A percentile compares a stretch with the other conserved stretches of the same genome.
phyloP scores from a whole-genome alignment of 2,329 filamentous ascomycete genomes.

The Cordyceps farinosa region DNA sequence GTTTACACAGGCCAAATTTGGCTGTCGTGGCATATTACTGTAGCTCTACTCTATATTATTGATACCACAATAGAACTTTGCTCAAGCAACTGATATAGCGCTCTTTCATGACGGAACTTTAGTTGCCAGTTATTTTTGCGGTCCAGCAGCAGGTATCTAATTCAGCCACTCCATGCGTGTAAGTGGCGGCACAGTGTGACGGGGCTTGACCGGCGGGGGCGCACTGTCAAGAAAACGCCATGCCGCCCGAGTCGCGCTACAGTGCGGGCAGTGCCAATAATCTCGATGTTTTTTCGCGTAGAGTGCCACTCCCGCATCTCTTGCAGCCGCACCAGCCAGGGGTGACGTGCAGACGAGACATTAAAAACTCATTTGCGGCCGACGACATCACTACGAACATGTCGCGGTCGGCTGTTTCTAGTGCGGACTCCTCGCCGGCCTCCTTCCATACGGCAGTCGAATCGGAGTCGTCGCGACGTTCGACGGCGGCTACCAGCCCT shows the following conservation, averaged over 20 bases:
- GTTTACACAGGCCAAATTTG: neutral
- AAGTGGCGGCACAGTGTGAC: neutral
- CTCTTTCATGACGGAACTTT: neutral
- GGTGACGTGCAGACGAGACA: neutral
- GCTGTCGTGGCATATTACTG: neutral
- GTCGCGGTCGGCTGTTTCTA: constrained; percentile 19
- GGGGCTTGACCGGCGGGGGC: accelerated
- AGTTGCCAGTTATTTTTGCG: neutral
- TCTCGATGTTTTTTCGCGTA: constrained; percentile 1
- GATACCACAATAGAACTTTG: neutral
- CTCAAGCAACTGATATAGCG: too few species aligned
- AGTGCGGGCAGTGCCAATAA: neutral
- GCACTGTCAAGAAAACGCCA: neutral
- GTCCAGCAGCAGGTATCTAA: too few species aligned
- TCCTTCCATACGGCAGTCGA: constrained; percentile 36
- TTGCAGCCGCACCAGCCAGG: constrained; percentile 3
- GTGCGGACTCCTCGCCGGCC: constrained; percentile 29
- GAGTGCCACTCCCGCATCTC: neutral
- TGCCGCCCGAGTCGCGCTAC: neutral
- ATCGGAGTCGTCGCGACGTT: constrained; percentile 26
- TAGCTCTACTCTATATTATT: neutral
- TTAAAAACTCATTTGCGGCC: neutral
- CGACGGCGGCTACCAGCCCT: constrained; percentile 37
- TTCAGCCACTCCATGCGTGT: neutral
- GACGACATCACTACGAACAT: neutral